A percentile compares a stretch with the other conserved stretches of the same genome.
These are phyloP conservation scores for Onygena corvina DNA, from an alignment of 2,329 filamentous ascomycete genomes.

Conservation along the genomic window DNA sequence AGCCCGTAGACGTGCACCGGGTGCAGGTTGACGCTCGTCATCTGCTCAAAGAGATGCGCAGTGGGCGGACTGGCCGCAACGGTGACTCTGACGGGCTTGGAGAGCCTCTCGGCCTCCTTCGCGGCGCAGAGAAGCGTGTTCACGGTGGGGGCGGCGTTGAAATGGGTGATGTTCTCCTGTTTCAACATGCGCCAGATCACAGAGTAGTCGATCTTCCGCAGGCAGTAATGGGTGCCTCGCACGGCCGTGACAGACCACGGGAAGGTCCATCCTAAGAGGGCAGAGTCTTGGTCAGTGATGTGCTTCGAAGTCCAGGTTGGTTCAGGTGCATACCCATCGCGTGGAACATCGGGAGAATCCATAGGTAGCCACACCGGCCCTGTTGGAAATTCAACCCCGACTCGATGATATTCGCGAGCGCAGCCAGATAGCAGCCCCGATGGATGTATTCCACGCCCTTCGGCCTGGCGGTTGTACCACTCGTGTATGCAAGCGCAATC, in stretches of 20 bases:
- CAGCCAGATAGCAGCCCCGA: constrained; percentile 71
- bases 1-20: constrained; percentile 89
- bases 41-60: constrained; percentile 81
- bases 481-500: constrained; percentile 85
- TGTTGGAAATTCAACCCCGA: constrained; percentile 62
- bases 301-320: neutral
- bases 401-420: constrained; percentile 77
- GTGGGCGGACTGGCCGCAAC: constrained; percentile 88
- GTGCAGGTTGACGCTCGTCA: constrained; percentile 73
- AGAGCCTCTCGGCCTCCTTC: constrained; percentile 58
- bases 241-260: constrained; percentile 90
- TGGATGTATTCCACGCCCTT: constrained; percentile 93
- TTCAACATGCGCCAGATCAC: constrained; percentile 84
- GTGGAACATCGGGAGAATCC: constrained; percentile 84
- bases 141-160: constrained; percentile 90
- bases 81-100: constrained; percentile 65
- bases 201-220: constrained; percentile 89
- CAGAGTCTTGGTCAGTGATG: neutral
- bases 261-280: constrained; percentile 56
- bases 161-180: constrained; percentile 80
- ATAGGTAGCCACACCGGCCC: constrained; percentile 68
- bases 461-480: constrained; percentile 77
- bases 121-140: constrained; percentile 83
- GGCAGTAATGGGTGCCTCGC: constrained; percentile 84
- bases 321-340: constrained; percentile 38